Base-by-base conservation (phyloP, 2,329 filamentous ascomycete genomes). In the Penicillium sp. region DNA sequence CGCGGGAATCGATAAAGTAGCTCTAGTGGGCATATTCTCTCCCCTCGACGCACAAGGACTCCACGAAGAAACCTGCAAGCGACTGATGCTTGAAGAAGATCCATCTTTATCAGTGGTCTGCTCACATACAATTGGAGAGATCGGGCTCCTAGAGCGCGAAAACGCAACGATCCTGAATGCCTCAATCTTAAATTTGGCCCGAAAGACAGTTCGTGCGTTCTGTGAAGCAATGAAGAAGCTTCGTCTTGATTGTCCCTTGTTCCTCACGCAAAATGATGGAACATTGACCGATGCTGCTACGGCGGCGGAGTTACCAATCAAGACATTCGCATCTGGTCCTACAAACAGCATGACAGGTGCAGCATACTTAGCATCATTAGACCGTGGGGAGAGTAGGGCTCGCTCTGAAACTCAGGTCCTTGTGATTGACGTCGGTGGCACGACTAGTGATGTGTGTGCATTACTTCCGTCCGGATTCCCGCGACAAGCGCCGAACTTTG, bases 381-480 rank as follows among this genome's bases (percentile, higher is more conserved):
- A 60, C n/a, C 46, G 53, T 24, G 53, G 45, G 13, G 21, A 43
- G 37, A 10, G 14, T 11, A 37, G 37, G 26, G 14, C 13, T 14
- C 27, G 51, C 10, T 41, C 39, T 22, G 39, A 53, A 11, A 59
- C 58, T 5, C 60, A 62, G 21, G 45, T 64, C 3, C 51, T 86
- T 44, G 82, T 85, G 0, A 77, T 86, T 2, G 84, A 87, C 62
- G 79, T 87, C 27, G 84, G 85, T 8, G 84, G 84, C 16, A 87
- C 85, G 0, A 87, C 84, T 0, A 84, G 83, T 2, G 85, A 87
- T 67, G 80, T 86, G 9, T 84, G 84, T 26, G 76, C 83, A 0
- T 68, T 87, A 2, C 73, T 86, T 1, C 79, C 82, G 0, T 84
- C 80, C 2, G 85, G 85, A 0, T 86, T 86, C 47, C 85, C 85